Percentiles rank a stretch among this genome's conserved stretches.
phyloP scores from a whole-genome alignment of 768 basidiomycete genomes.

The Albatrellus ellisii region DNA sequence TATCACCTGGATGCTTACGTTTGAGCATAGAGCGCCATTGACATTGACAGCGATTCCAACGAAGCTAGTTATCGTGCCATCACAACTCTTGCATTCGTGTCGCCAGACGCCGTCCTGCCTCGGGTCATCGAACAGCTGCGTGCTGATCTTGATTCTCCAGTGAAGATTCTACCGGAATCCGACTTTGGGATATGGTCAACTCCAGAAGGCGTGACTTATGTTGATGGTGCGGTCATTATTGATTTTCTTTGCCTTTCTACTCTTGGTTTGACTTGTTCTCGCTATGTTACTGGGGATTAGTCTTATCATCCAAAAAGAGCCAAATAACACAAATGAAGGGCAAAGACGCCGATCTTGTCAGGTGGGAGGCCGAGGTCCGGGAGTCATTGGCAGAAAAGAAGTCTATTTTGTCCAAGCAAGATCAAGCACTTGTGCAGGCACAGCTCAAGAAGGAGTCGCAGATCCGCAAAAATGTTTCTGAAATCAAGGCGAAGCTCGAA shows the following conservation, averaged over 20 bases:
- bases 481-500: slow-evolving; percentile 38
- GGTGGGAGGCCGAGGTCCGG: slow-evolving; percentile 94
- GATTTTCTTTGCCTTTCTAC: neutral
- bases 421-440: slow-evolving; percentile 68
- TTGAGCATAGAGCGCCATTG: too few species aligned
- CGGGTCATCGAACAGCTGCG: slow-evolving; percentile 55
- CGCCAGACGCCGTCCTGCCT: slow-evolving; percentile 54
- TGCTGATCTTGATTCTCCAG: slow-evolving; percentile 44
- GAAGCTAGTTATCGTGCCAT: slow-evolving; percentile 67
- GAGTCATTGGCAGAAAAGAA: slow-evolving; percentile 78
- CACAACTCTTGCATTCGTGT: slow-evolving; percentile 70
- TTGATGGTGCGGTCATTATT: slow-evolving; percentile 49
- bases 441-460: slow-evolving; percentile 73
- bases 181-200: slow-evolving; percentile 83
- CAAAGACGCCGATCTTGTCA: slow-evolving; percentile 79
- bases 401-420: slow-evolving; percentile 66
- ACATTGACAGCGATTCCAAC: too few species aligned
- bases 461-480: slow-evolving; percentile 46
- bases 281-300: slow-evolving; percentile 21
- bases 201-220: slow-evolving; percentile 65
- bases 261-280: neutral
- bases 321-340: slow-evolving; percentile 50
- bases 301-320: slow-evolving; percentile 46
- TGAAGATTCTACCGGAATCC: slow-evolving; percentile 51
- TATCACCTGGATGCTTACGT: too few species aligned